Conservation (phyloP, 805 yeast genomes). For the Komagataella phaffii region DNA sequence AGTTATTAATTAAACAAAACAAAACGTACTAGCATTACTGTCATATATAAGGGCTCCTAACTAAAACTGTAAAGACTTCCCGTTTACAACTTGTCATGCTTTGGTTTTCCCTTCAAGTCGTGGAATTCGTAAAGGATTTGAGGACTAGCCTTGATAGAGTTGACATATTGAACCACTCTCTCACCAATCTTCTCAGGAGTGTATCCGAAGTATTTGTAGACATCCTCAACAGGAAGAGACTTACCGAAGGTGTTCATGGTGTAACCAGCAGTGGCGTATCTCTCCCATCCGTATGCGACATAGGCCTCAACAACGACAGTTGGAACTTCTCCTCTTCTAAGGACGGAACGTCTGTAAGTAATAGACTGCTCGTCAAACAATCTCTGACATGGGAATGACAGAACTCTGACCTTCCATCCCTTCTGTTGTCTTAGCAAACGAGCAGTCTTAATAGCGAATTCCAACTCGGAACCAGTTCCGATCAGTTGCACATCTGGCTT, state of each 20-base stretch:
- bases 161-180: conserved; percentile 16
- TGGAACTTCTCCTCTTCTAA: conserved; percentile 15
- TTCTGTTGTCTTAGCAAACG: conserved; percentile 7
- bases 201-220: conserved; percentile 19
- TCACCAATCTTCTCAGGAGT: conserved; percentile 12
- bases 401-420: conserved; percentile 15
- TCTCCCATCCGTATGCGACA: conserved; percentile 22
- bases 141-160: conserved; percentile 5
- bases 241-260: conserved; percentile 20
- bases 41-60: not conserved
- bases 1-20: not conserved
- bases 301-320: conserved; percentile 20
- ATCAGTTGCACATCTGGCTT: conserved; percentile 13
- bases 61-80: not conserved
- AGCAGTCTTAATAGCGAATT: conserved; percentile 16
- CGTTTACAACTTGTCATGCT: conserved; percentile 4
- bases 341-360: conserved; percentile 14
- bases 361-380: conserved; percentile 16
- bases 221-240: conserved; percentile 19
- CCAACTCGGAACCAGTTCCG: conserved; percentile 18
- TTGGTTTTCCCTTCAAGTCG: conserved; percentile 4
- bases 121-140: conserved; percentile 5
- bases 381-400: conserved; percentile 19
- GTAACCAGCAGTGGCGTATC: conserved; percentile 21
- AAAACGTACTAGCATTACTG: not conserved